Base-by-base conservation (phyloP, 1,139 yeast species). In the Kodamaea plutei region DNA sequence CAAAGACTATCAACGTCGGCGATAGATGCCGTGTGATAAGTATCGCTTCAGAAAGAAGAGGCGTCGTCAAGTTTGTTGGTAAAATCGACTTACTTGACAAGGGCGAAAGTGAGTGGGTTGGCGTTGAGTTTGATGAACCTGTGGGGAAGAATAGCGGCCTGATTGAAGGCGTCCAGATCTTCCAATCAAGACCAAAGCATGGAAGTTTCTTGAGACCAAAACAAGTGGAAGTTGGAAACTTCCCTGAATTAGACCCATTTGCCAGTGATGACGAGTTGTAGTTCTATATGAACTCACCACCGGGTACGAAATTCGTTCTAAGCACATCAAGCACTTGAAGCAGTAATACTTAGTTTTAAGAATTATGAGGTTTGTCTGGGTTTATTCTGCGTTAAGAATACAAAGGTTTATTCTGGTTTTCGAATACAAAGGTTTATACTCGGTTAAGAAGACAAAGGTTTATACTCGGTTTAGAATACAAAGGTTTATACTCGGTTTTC, bases 31-130 rank as follows among this genome's bases (percentile, higher is more conserved):
- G 76, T 7, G 48, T 63, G 13, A 61, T 69, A 20, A 65, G 58
- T 36, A 57, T 66, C 13, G 66, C 60, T 26, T 71, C 75, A 0
- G 79, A 73, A 41, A 69, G 94, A 48, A 54, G 83, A 31, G 97
- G 96, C 1, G 58, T 64, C 10, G 70, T 89, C 16, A 60, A 68
- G 35, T 89, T 58, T 47, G 62, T 87, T 8, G 97, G 97, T 0
- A 60, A 58, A 30, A 76, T 89, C 4, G 64, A 73, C 0, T 76
- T 69, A 28, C 70, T 84, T 31, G 79, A 77, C 43, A 45, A 55
- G 23, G 60, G 66, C 0, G 66, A 64, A 17, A 32, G 37, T 15
- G 40, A 50, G n/a, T 67, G 76, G 76, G 64, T 67, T 5, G 76
- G 75, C 0, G 50, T 69, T 9, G 73, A 68, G 39, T 68, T 67